These are phyloP conservation scores for Microstegium vimineum DNA, from an alignment of 176 grass and related monocot species.

Conservation along the genomic window DNA sequence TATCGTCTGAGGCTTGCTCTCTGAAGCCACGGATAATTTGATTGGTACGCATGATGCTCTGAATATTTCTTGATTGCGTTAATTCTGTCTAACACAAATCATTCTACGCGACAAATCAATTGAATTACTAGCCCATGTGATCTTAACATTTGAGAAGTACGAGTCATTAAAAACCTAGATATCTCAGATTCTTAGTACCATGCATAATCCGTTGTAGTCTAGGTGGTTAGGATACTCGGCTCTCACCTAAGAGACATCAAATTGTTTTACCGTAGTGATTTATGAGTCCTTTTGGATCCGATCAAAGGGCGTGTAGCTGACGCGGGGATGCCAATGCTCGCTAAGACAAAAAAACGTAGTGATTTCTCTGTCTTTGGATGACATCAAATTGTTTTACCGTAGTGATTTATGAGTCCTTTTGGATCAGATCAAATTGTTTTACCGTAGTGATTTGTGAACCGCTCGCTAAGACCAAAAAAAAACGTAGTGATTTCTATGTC, in stretches of 20 bases:
- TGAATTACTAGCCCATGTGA: not conserved
- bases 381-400: no score
- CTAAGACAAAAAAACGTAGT: not conserved
- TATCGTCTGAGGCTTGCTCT: not conserved
- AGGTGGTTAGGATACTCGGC: slow-evolving; percentile 95
- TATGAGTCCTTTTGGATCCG: no score
- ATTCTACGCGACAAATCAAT: not conserved
- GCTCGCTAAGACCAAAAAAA: no score
- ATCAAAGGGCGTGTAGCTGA: no score
- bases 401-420: no score
- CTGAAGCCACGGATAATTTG: not conserved
- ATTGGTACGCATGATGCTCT: not conserved
- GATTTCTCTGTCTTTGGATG: no score
- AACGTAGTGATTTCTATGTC: no score
- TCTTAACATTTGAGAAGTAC: not conserved
- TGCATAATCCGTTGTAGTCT: slow-evolving; percentile 39
- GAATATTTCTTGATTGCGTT: not conserved
- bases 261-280: no score
- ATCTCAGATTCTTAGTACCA: no score
- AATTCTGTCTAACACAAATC: not conserved
- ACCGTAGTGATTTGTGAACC: no score
- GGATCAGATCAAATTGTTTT: no score
- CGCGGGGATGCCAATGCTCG: not conserved
- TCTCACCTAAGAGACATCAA: slow-evolving; percentile 89
- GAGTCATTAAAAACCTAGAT: no score